Percentiles rank a stretch among this genome's conserved stretches.
Conservation (phyloP, 1,284 basidiomycete genomes). For the Lentinula novae-zelandiae region DNA sequence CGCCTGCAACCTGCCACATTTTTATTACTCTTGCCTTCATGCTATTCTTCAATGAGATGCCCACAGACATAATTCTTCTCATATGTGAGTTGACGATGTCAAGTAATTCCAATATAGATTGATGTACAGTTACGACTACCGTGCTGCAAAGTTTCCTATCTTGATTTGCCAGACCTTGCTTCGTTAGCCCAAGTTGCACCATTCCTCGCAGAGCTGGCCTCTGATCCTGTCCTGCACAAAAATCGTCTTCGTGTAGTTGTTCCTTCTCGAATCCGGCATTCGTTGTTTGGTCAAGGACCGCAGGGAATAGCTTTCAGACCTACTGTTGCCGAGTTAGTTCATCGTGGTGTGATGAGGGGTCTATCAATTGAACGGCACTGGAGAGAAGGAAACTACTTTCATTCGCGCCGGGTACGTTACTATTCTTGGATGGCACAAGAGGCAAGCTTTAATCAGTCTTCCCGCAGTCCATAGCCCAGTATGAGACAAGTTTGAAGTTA, state of each 20-base stretch:
- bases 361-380: slow-evolving; percentile 60
- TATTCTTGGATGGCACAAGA: slow-evolving; percentile 3
- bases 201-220: slow-evolving; percentile 42
- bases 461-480: slow-evolving; percentile 52
- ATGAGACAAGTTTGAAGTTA: slow-evolving; percentile 48
- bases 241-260: slow-evolving; percentile 55
- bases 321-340: slow-evolving; percentile 59
- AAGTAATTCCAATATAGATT: neutral
- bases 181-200: slow-evolving; percentile 44
- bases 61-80: slow-evolving; percentile 53
- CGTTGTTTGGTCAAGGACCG: slow-evolving; percentile 53
- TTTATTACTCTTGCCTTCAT: neutral
- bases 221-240: slow-evolving; percentile 59
- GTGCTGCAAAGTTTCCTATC: slow-evolving; percentile 52
- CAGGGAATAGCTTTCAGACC: slow-evolving; percentile 56
- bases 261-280: slow-evolving; percentile 64
- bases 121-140: neutral
- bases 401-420: slow-evolving; percentile 51
- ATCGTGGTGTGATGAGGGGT: slow-evolving; percentile 64
- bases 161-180: slow-evolving; percentile 68
- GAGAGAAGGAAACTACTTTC: slow-evolving; percentile 61
- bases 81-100: slow-evolving; percentile 42
- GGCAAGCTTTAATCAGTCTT: neutral
- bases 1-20: no score
- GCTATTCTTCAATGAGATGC: slow-evolving; percentile 27